Evolutionary conservation across 148 eudicot species (phyloP), one percentile per base, ranked within the genome.

Genomic region (Rhododendron williamsianum): DNA sequence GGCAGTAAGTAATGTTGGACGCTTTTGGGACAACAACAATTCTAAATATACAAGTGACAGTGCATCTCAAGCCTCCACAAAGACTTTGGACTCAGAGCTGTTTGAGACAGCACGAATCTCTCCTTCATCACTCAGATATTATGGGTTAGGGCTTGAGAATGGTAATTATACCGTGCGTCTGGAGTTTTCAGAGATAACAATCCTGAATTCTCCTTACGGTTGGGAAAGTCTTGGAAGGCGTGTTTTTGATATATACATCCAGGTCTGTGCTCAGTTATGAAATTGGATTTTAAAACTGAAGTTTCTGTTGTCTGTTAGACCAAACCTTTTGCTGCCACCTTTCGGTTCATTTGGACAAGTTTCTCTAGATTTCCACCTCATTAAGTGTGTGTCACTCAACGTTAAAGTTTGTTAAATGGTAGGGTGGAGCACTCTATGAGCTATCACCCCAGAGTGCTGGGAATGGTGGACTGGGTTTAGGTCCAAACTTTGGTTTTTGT

Each of bases 201-300:
- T 93, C 82, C 27, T 30, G 46, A 87, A 91, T 41, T 0, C 45
- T 85, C 84, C 90, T 41, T 19, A 30, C 5, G 83, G 85, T 33
- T 95, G 96, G 96, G 86, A 19, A 90, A 91, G 95, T 83, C 91
- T 89, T 80, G 98, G 97, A 88, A 92, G 92, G 85, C 98, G 95
- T 65, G 86, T 94, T 76, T 96, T 96, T 86, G 96, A 96, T 83
- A 93, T 96, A 63, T 89, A 88, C 76, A 90, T 95, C 81, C 98
- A 95, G 97, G 99, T 95, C 4, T 38, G 90, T 84, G 65, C 43
- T 63, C 2, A 49, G n/a, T 82, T 48, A 3, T 46, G 58, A 19
- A 69, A 45, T 18, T 36, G 78, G 13, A 25, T 41, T 65, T 21
- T n/a, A 67, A 12, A 4, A n/a, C 0, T 82, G 56, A 60, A 7